Conservation (phyloP, 371 early-diverging fungal species). For the Mucor sp. region DNA sequence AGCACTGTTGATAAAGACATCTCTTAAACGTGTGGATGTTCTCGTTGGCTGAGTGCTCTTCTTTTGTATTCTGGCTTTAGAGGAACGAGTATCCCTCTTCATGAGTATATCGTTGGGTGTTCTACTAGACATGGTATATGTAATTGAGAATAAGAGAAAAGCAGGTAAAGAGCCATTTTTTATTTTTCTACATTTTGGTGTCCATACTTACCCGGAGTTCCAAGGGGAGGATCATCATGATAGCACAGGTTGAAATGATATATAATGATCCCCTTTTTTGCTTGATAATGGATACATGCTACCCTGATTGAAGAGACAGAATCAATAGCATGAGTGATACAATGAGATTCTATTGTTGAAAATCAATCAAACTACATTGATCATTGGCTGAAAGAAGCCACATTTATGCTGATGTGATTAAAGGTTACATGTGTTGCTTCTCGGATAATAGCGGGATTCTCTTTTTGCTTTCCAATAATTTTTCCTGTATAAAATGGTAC, state of each 20-base stretch:
- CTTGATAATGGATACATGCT: background rate
- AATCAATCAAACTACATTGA: background rate
- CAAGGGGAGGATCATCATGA: background rate
- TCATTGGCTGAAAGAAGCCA: background rate
- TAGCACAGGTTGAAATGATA: background rate
- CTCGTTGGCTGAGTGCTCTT: background rate
- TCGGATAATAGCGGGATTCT: too few species aligned
- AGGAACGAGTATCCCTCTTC: background rate
- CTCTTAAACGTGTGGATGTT: constrained; percentile 27
- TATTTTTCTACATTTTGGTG: background rate
- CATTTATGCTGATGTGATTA: background rate
- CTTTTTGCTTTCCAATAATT: background rate
- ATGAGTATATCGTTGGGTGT: constrained; percentile 23
- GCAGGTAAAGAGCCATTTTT: background rate
- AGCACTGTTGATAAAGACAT: constrained; percentile 35
- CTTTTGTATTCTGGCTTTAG: constrained; percentile 1
- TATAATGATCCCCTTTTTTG: background rate
- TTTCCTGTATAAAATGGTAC: background rate
- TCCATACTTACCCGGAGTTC: background rate
- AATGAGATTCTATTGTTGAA: background rate
- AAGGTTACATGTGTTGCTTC: background rate
- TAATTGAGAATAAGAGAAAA: background rate
- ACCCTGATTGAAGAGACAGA: too few species aligned
- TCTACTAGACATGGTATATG: constrained; percentile 18
- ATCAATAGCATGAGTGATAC: background rate